phyloP scores from a whole-genome alignment of 306 rosid species.

The Quercus rubra region DNA sequence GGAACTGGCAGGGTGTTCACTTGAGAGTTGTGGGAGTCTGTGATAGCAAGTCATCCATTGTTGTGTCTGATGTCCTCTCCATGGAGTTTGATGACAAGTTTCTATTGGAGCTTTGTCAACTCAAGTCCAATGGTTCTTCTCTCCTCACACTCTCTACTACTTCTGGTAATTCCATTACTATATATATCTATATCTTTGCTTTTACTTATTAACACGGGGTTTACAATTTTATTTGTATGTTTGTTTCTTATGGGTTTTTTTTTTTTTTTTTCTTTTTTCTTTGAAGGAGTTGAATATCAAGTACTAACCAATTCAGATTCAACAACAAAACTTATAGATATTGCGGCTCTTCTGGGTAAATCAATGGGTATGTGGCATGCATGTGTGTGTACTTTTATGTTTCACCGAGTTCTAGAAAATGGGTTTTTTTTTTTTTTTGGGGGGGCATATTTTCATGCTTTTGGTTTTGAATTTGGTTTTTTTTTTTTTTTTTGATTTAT shows the following conservation, averaged over 20 bases:
- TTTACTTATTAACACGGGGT: slow-evolving; percentile 5
- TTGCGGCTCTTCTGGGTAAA: slow-evolving; percentile 62
- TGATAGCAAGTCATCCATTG: slow-evolving; percentile 68
- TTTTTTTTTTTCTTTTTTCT: neutral
- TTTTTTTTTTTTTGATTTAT: neutral
- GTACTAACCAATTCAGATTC: slow-evolving; percentile 40
- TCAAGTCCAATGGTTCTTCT: slow-evolving; percentile 57
- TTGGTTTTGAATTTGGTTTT: neutral
- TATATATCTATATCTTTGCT: neutral
- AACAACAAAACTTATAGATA: slow-evolving; percentile 51
- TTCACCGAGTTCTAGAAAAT: neutral
- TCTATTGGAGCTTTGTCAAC: slow-evolving; percentile 55
- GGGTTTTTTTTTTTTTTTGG: neutral
- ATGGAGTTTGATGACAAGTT: slow-evolving; percentile 53
- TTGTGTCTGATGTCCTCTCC: slow-evolving; percentile 47
- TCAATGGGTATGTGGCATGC: slow-evolving; percentile 52
- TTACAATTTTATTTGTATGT: neutral
- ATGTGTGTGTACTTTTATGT: neutral
- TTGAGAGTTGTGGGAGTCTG: slow-evolving; percentile 79
- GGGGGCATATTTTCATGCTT: neutral
- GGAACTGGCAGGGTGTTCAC: slow-evolving; percentile 71
- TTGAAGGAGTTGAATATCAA: slow-evolving; percentile 41
- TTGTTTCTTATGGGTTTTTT: no score
- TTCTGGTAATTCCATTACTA: slow-evolving; percentile 52
- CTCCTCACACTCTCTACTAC: slow-evolving; percentile 37